Evolutionary conservation across 1,284 basidiomycete genomes (phyloP).

Genomic region (Pascua guehoae): DNA sequence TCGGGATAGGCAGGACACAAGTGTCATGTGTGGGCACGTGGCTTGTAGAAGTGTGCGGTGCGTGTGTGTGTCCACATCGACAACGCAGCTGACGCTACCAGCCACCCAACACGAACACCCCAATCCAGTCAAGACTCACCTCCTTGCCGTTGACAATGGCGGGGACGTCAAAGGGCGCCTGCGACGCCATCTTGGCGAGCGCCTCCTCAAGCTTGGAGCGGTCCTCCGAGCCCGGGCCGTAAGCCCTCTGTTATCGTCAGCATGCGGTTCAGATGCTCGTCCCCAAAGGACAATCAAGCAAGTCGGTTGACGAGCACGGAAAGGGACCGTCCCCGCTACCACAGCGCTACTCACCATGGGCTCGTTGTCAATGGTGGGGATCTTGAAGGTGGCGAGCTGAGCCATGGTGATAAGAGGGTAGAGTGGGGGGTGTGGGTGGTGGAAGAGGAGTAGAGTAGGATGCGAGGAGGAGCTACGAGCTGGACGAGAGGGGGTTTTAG

Average conservation of each 20-base stretch:
- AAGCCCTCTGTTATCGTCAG: slow-evolving; percentile 53
- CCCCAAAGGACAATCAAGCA: background rate
- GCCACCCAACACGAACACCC: too few relatives aligned
- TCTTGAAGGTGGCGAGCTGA: slow-evolving; percentile 71
- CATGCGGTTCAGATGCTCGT: background rate
- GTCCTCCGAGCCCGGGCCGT: slow-evolving; percentile 76
- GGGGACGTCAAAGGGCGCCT: slow-evolving; percentile 85
- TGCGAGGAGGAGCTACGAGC: background rate
- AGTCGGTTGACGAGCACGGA: too few relatives aligned
- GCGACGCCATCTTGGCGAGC: slow-evolving; percentile 72
- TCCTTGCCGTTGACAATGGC: slow-evolving; percentile 87
- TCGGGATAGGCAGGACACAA: too few relatives aligned
- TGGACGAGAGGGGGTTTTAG: background rate
- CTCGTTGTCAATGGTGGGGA: slow-evolving; percentile 82
- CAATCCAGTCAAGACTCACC: slow-evolving; percentile 54
- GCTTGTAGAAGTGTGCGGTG: background rate
- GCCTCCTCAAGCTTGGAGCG: slow-evolving; percentile 71
- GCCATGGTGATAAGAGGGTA: slow-evolving; percentile 50
- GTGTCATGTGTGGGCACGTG: too few relatives aligned
- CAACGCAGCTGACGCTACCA: too few relatives aligned
- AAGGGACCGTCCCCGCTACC: too few relatives aligned
- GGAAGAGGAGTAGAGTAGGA: background rate
- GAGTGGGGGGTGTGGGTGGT: background rate
- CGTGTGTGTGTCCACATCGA: too few relatives aligned
- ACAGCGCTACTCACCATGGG: slow-evolving; percentile 64